Percentiles rank a stretch among this genome's conserved stretches.
These are phyloP conservation scores for Tephrocybe sp. DNA, from an alignment of 768 basidiomycete genomes.

Conservation along the genomic window DNA sequence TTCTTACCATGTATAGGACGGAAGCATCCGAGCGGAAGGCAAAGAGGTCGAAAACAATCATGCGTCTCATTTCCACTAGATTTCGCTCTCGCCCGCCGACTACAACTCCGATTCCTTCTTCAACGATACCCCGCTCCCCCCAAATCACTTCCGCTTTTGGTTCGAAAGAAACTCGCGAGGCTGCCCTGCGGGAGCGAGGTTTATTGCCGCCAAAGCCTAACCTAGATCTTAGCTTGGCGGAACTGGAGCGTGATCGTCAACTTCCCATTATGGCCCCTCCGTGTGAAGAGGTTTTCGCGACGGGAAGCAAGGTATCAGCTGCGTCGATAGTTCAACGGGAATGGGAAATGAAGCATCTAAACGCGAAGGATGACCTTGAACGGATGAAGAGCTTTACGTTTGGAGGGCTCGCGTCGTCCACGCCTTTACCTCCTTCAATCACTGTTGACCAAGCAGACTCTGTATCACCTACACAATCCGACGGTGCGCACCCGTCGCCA, in stretches of 20 bases:
- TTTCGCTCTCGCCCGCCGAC: conserved; percentile 20
- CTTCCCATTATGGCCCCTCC: conserved; percentile 34
- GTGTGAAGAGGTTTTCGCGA: conserved; percentile 11
- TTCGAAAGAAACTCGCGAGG: conserved; percentile 44
- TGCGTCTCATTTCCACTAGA: conserved; percentile 34
- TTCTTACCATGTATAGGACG: conserved; percentile 8
- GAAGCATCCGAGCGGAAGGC: conserved; percentile 15
- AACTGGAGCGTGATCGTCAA: conserved; percentile 32
- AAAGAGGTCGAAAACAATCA: conserved; percentile 31
- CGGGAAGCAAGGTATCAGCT: conserved; percentile 33
- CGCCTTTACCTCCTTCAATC: conserved; percentile 10
- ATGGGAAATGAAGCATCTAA: conserved; percentile 47
- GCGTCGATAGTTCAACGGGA: conserved; percentile 54
- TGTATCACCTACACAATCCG: neutral
- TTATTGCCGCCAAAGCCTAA: conserved; percentile 49
- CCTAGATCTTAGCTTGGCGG: conserved; percentile 43
- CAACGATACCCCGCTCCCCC: conserved; percentile 13
- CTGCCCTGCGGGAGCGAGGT: conserved; percentile 61
- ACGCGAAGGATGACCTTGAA: conserved; percentile 22
- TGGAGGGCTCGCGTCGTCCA: conserved; percentile 22
- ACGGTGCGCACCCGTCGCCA: neutral
- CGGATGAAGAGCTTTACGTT: conserved; percentile 37
- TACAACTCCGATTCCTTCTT: conserved; percentile 6
- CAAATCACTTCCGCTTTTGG: conserved; percentile 21
- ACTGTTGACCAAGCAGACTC: neutral